Evolutionary conservation across 768 basidiomycete genomes (phyloP), one percentile per base, ranked within the genome.

Genomic region (Boletus rufocinnamomeus): DNA sequence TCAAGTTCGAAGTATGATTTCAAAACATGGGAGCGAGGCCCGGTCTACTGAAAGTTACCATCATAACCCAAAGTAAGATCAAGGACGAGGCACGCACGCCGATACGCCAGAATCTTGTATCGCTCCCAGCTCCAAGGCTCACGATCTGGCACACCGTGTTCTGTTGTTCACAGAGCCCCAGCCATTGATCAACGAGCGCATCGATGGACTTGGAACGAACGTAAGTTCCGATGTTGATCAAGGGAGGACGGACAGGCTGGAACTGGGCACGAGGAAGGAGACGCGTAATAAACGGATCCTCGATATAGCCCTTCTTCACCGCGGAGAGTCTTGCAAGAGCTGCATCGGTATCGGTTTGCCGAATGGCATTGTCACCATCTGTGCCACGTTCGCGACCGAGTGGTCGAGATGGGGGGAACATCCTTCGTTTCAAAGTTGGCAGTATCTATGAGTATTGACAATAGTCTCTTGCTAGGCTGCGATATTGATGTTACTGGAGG

Each of bases 191-290:
- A 1, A 95, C 84, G 14, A 96, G 82, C 40, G 75, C 73, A 66
- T 97, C 97, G 38, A 98, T 84, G 7, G 85, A 91, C 54, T 82
- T 78, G 0, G 91, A 86, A 57, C 96, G 84, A 57, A 96, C 84
- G 65, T 89, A 91, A 2, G 97, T 99, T 19, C 97, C 97, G 44
- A 96, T 80, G 71, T 98, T 98, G 79, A 98, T 98, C 65, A 98
- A 74, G 0, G 95, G 96, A 2, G 95, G 88, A 2, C 89, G 80
- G 4, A 72, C 56, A 2, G 82, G 79, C 52, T 82, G 80, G 28
- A 85, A 75, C 65, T 86, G 84, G 3, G 87, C 79, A 14, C 88
- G 82, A 37, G 87, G 84, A 50, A 95, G 82, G 56, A 98, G 79
- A 51, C 80, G 68, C 6, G 76, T 73, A 54, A 92, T 81, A 71